Evolutionary conservation across 768 basidiomycete species (phyloP), one percentile per base, ranked within the genome.

Genomic region (Rhodosporidiobolus odoratus): DNA sequence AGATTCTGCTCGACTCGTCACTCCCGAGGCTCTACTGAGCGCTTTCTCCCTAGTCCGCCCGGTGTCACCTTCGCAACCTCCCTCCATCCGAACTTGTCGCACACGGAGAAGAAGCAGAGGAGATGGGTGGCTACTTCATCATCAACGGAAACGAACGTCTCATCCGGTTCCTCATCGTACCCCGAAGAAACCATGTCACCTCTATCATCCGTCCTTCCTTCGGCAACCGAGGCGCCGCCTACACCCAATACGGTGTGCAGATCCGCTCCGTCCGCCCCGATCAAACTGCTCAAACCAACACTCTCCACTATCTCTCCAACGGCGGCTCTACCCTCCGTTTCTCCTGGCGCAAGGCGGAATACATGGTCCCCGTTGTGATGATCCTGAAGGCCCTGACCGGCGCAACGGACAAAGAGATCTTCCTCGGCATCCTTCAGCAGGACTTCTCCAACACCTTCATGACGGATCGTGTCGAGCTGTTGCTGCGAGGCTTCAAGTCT

Each of bases 81-180:
- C 86, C 92, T 3, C 90, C 95, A 15, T 85, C 89, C 15, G 89
- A 92, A 56, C 87, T 99, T 54, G 92, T 98, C 65, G 82, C 83
- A 65, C 88, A 88, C 71, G 89, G 95, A 78, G 96, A 99, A 83
- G 96, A 99, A 77, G 88, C 96, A 1, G 92, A 96, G 81, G 96
- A 98, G 80, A 97, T 97, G 77, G 96, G 96, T 62, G 96, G 95
- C 37, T 98, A 99, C 81, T 99, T 99, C 78, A 86, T 99, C 78
- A 87, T 99, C 80, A 99, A 99, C 79, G 96, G 96, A 71, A 98
- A 97, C 81, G 96, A 99, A 81, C 92, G 93, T 81, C 86, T 99
- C 72, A 94, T 99, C 75, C 92, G 96, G 72, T 97, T 93, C 81
- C 87, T 98, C 78, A 93, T 98, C 77, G 85, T 99, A 47, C 95